Base-by-base conservation (phyloP, 1,284 basidiomycete species). In the Waitea zeae region DNA sequence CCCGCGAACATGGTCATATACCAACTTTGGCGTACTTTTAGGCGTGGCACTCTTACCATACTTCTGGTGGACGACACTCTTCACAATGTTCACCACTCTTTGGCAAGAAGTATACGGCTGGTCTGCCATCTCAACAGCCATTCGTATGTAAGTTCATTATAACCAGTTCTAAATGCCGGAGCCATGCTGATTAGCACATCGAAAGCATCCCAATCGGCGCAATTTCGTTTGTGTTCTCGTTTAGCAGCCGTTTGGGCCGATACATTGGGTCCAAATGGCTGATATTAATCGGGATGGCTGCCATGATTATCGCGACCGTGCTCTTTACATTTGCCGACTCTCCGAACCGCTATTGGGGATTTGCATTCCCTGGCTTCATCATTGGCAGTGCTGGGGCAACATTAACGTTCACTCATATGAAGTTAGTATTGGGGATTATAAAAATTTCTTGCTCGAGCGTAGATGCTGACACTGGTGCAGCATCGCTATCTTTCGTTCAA, bases 401-500 rank as follows among this genome's bases (percentile, higher is more conserved):
- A 48, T 39, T 51, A 30, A 44, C 43, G 15, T 53, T 45, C 42
- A 52, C 51, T n/a, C 51, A 53, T 41, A 50, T 49, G 2, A 53
- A 53, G 49, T 62, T 42, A 42, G 60, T 44, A 20, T 39, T 44
- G 20, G 38, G 3, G 31, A n/a, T 18, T 30, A 14, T 28, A 9
- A 11, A 3, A 4, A n/a, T 14, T 12, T 15, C 37, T 37, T 3
- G 15, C 17, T 19, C 22, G 9, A 13, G 19, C 15, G 9, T n/a
- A n/a, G n/a, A n/a, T n/a, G 39, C 20, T 1, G 19, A 26, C n/a
- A 7, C 7, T 26, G 19, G 36, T 13, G 14, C 34, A 69, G 63
- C 42, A 64, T 72, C 38, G 64, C 66, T 7, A 58, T 70, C 29
- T 62, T 71, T 49, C 57, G 55, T 30, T 54, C 53, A 12, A 56